These are phyloP conservation scores for Samsoniella hepiali DNA, from an alignment of 2,329 filamentous ascomycete genomes.

Conservation along the genomic window DNA sequence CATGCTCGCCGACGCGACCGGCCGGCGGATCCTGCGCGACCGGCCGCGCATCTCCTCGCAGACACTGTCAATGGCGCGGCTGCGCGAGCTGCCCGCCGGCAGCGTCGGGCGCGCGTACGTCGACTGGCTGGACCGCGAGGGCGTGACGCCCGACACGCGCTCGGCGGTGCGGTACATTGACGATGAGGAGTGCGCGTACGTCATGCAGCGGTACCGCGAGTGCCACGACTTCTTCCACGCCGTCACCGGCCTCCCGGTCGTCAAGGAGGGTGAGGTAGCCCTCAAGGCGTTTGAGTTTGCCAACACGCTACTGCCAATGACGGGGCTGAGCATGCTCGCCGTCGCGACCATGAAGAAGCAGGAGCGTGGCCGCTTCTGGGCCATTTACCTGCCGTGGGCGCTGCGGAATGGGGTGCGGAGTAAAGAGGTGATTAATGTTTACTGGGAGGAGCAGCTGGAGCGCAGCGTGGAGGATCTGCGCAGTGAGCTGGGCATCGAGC, in stretches of 20 bases:
- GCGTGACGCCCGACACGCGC: conserved; percentile 88
- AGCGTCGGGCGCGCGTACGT: conserved; percentile 81
- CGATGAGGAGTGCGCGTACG: conserved; percentile 92
- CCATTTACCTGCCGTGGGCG: conserved; percentile 85
- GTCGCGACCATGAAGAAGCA: conserved; percentile 81
- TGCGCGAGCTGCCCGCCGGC: conserved; percentile 69
- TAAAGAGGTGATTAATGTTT: conserved; percentile 88
- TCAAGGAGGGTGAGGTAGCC: conserved; percentile 95
- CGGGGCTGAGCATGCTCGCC: conserved; percentile 78
- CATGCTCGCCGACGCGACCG: conserved; percentile 82
- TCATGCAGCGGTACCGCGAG: conserved; percentile 97
- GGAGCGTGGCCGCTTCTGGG: conserved; percentile 72
- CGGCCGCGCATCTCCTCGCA: conserved; percentile 84
- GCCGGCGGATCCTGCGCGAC: conserved; percentile 85
- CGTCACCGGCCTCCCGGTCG: conserved; percentile 81
- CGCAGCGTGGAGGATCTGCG: conserved; percentile 77
- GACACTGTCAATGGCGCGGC: conserved; percentile 60
- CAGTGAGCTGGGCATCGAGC: conserved; percentile 74
- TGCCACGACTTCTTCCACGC: conserved; percentile 98
- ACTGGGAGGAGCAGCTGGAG: conserved; percentile 94
- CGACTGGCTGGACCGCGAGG: conserved; percentile 88
- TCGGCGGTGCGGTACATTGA: conserved; percentile 84
- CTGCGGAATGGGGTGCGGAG: conserved; percentile 73
- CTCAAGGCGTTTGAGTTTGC: conserved; percentile 97
- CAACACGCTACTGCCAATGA: conserved; percentile 94